Evolutionary conservation across 768 basidiomycete genomes (phyloP).

Genomic region (Exidia glandulosa): DNA sequence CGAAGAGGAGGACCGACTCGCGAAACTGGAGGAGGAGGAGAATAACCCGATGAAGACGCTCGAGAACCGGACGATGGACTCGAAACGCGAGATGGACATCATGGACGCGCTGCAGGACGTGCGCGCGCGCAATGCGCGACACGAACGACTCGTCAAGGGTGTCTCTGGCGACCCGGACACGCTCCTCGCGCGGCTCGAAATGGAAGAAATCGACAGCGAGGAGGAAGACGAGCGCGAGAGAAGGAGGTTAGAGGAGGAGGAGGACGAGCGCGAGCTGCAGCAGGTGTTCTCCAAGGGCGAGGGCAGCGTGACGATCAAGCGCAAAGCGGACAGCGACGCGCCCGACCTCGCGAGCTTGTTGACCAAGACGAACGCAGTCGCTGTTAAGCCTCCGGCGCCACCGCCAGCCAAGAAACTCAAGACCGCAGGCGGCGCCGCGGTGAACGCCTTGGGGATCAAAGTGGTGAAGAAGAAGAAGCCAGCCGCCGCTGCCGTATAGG

Average conservation of each 20-base stretch:
- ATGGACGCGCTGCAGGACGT: slow-evolving; percentile 93
- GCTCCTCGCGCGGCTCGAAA: slow-evolving; percentile 47
- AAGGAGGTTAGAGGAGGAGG: slow-evolving; percentile 61
- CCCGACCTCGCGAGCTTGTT: slow-evolving; percentile 60
- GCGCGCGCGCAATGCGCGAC: slow-evolving; percentile 73
- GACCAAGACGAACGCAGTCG: slow-evolving; percentile 45
- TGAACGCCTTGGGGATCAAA: slow-evolving; percentile 66
- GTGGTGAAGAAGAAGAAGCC: slow-evolving; percentile 37
- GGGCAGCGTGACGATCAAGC: slow-evolving; percentile 58
- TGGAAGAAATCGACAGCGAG: slow-evolving; percentile 51
- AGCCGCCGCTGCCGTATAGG: slow-evolving; percentile 33
- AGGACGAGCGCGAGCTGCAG: slow-evolving; percentile 84
- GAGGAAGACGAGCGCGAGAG: slow-evolving; percentile 64
- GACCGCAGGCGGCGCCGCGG: slow-evolving; percentile 29
- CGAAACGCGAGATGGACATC: slow-evolving; percentile 97
- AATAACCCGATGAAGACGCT: slow-evolving; percentile 96
- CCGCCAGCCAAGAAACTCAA: slow-evolving; percentile 42
- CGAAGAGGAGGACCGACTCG: slow-evolving; percentile 67
- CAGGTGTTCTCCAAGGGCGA: slow-evolving; percentile 68
- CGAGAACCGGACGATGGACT: slow-evolving; percentile 85
- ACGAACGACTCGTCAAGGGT: slow-evolving; percentile 48
- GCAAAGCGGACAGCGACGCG: slow-evolving; percentile 72
- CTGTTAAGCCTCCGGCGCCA: slow-evolving; percentile 33
- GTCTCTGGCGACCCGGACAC: slow-evolving; percentile 55
- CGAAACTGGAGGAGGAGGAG: slow-evolving; percentile 82